phyloP scores from a whole-genome alignment of 2,329 filamentous ascomycete genomes.

The Davidsoniella neocaledoniae region DNA sequence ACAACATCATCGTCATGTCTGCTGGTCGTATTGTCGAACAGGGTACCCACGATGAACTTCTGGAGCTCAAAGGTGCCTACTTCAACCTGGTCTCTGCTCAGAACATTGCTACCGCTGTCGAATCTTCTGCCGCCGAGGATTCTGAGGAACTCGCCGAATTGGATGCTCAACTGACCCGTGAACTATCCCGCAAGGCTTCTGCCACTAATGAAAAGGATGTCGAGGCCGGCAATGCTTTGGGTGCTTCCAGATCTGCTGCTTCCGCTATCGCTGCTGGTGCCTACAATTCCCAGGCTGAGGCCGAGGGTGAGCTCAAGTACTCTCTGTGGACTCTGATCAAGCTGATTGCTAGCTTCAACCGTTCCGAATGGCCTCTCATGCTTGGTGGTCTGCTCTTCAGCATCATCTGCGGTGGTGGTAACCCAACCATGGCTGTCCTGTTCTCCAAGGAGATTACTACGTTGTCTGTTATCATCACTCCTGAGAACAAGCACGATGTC shows the following conservation, averaged over 20 bases:
- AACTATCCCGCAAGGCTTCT: constrained; percentile 26
- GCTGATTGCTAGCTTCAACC: constrained; percentile 68
- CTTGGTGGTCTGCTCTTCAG: constrained; percentile 54
- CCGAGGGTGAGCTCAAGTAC: constrained; percentile 34
- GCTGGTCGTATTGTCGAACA: constrained; percentile 79
- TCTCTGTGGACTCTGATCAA: constrained; percentile 60
- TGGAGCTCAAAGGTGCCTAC: constrained; percentile 58
- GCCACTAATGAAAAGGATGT: constrained; percentile 45
- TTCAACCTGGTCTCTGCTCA: constrained; percentile 77
- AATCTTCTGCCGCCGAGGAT: constrained; percentile 32
- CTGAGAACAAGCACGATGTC: constrained; percentile 35
- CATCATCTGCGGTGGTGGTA: constrained; percentile 63
- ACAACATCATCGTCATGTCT: constrained; percentile 92
- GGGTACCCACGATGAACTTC: constrained; percentile 67
- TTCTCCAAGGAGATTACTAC: constrained; percentile 76
- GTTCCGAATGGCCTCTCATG: constrained; percentile 54
- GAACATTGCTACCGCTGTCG: constrained; percentile 44
- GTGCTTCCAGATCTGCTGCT: constrained; percentile 45
- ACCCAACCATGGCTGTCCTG: constrained; percentile 58
- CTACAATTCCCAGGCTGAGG: constrained; percentile 27
- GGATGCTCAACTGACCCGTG: constrained; percentile 25
- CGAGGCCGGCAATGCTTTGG: constrained; percentile 30
- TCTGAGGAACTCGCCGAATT: constrained; percentile 23
- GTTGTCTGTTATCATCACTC: constrained; percentile 37
- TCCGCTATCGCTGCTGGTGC: constrained; percentile 50